These are phyloP conservation scores for Phellopilus nigrolimitatus DNA, from an alignment of 1,284 basidiomycete species.

Conservation along the genomic window DNA sequence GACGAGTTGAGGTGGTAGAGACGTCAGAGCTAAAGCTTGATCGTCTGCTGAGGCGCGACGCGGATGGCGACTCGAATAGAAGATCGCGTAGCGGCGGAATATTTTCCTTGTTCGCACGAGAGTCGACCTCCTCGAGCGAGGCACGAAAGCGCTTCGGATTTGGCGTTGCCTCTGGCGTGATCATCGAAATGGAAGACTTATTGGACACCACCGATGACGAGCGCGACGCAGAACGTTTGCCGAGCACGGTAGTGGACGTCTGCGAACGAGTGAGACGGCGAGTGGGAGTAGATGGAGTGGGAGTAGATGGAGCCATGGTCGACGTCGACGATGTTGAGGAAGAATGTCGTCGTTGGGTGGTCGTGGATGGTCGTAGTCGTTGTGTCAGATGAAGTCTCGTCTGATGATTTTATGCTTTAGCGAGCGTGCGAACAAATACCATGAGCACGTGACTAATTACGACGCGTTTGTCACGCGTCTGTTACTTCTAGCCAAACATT, in stretches of 20 bases:
- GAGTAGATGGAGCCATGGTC: not conserved
- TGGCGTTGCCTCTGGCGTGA: slow-evolving; percentile 59
- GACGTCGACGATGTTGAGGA: not conserved
- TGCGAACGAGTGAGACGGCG: slow-evolving; percentile 18
- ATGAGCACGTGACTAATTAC: not conserved
- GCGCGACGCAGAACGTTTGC: slow-evolving; percentile 18
- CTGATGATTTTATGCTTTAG: not conserved
- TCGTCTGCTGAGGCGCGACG: slow-evolving; percentile 22
- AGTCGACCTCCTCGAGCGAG: slow-evolving; percentile 41
- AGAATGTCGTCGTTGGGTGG: not conserved
- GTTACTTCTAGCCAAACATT: no score
- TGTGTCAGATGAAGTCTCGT: not conserved
- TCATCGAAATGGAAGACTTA: slow-evolving; percentile 27
- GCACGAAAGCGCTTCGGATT: slow-evolving; percentile 57
- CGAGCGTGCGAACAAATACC: slow-evolving; percentile 1
- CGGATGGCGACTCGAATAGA: slow-evolving; percentile 35
- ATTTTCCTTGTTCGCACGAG: slow-evolving; percentile 69
- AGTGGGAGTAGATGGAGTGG: slow-evolving; percentile 6
- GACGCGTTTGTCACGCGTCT: not conserved
- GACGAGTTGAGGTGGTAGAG: slow-evolving; percentile 4
- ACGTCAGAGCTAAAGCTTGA: slow-evolving; percentile 17
- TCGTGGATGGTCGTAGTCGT: not conserved
- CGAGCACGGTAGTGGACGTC: slow-evolving; percentile 17
- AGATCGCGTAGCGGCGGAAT: slow-evolving; percentile 49
- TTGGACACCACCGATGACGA: slow-evolving; percentile 14